Base-by-base conservation (phyloP, 805 yeast genomes). In the Wickerhamiella alocasiicola region DNA sequence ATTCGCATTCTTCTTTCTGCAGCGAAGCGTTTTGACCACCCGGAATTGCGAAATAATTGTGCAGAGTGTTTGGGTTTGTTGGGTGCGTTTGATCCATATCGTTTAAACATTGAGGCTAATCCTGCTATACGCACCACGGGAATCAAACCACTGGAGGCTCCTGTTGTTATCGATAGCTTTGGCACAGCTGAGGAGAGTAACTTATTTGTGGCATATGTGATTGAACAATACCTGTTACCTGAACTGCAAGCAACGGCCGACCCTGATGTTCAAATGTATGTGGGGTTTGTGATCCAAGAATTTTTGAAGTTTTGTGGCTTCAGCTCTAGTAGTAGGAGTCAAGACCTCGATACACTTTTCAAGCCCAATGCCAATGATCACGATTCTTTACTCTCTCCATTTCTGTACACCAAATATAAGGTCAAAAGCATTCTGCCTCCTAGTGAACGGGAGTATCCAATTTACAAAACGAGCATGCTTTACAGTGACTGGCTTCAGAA, bases 281-380 rank as follows among this genome's bases (percentile, higher is more conserved):
- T 85, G 26, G 95, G 95, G 0, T 80, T 73, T 57, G 80, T 88
- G 0, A 82, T 91, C 72, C 99, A 91, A 56, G 91, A 84, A 47
- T 76, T 78, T 36, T 60, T 91, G 39, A 75, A 75, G 47, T 68
- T 74, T 12, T 67, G 84, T 54, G 36, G 40, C 11, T 18, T 41
- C 13, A 17, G 29, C 6, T 20, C 32, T 4, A 29, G 21, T 9
- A 5, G 15, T 2, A 24, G 19, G 5, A 21, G 16, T 4, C 17
- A 28, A 3, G 24, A 19, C 2, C 76, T 2, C 81, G 94, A 93
- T 60, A 66, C 12, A 64, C 63, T 41, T 73, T 84, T 43, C 71
- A 73, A 45, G 79, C 74, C 28, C 65, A 76, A 23, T 71, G n/a
- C n/a, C n/a, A n/a, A n/a, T n/a, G n/a, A n/a, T n/a, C 94, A 1